Percentiles rank a stretch among this genome's conserved stretches.
phyloP scores from a whole-genome alignment of 345 rosid genomes.

The Raphanus raphanistrum region DNA sequence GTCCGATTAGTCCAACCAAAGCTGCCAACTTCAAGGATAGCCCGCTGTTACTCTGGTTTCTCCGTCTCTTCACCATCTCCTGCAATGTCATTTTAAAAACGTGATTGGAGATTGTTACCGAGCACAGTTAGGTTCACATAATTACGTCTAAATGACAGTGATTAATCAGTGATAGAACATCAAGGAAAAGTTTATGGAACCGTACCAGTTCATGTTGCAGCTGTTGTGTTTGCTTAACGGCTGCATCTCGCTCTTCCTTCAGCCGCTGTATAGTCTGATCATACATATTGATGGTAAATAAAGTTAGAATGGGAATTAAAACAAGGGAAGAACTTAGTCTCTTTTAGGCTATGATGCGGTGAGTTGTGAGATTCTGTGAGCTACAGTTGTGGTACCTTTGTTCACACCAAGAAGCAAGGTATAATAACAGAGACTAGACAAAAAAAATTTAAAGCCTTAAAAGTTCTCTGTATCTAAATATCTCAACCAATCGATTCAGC shows the following conservation, averaged over 20 bases:
- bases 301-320: background rate
- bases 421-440: background rate
- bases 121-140: background rate
- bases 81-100: slow-evolving; percentile 34
- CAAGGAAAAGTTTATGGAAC: background rate
- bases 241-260: slow-evolving; percentile 84
- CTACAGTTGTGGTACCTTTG: background rate
- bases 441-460: background rate
- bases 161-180: background rate
- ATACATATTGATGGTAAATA: slow-evolving; percentile 27
- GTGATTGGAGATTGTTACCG: background rate
- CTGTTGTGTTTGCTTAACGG: slow-evolving; percentile 65
- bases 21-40: slow-evolving; percentile 73
- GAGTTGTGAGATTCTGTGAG: background rate
- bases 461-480: background rate
- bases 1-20: slow-evolving; percentile 75
- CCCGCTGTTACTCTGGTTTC: slow-evolving; percentile 53
- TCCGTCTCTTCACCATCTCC: slow-evolving; percentile 75
- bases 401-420: slow-evolving; percentile 11
- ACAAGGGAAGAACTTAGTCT: background rate
- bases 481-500: background rate
- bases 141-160: background rate
- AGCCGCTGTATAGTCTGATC: slow-evolving; percentile 63
- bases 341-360: slow-evolving; percentile 8
- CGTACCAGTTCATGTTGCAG: slow-evolving; percentile 83